Evolutionary conservation across 1,139 yeast genomes (phyloP), one percentile per base, ranked within the genome.

Genomic region (Komagataea norvegica): DNA sequence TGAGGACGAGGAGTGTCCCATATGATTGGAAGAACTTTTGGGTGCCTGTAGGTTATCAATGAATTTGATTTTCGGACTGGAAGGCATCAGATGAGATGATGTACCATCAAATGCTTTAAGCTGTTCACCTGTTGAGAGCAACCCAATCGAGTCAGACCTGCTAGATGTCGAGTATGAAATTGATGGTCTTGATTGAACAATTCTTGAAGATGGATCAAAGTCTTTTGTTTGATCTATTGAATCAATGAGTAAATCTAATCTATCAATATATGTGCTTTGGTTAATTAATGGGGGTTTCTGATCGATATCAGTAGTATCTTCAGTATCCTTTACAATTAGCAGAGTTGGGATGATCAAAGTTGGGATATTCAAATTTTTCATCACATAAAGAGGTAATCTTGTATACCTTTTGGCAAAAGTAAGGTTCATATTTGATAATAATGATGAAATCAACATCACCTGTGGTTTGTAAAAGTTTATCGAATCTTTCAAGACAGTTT

Each of bases 381-480:
- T 48, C 5, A 60, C 45, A 38, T 56, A 64, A 39, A 53, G 54
- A 3, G 68, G 65, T 17, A 65, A 36, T 41, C 60, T 65, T 5
- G 59, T 53, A 21, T 54, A 49, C 5, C 56, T 57, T 4, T 59
- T 57, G 20, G 49, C 51, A 31, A 60, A 54, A 33, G 53, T 57
- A 9, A 60, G 48, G 33, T 54, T 59, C 27, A 60, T 31, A 31
- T 56, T 61, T 4, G 65, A 54, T 21, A 61, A 54, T n/a, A 62
- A 59, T 3, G 64, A 58, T 16, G 65, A 59, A 3, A 65, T 48
- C 3, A 73, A 47, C 25, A 75, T 73, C 44, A 77, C 58, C 46
- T 72, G 73, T 11, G 86, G 84, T 47, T 68, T 73, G 52, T 77
- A 76, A 23, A 77, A 57, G 34, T 66, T 64, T 38, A 72, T 65